Evolutionary conservation across 352 stramenopile genomes (phyloP), one percentile per base, ranked within the genome.

Genomic region (Hyaloperonospora arabidopsidis): DNA sequence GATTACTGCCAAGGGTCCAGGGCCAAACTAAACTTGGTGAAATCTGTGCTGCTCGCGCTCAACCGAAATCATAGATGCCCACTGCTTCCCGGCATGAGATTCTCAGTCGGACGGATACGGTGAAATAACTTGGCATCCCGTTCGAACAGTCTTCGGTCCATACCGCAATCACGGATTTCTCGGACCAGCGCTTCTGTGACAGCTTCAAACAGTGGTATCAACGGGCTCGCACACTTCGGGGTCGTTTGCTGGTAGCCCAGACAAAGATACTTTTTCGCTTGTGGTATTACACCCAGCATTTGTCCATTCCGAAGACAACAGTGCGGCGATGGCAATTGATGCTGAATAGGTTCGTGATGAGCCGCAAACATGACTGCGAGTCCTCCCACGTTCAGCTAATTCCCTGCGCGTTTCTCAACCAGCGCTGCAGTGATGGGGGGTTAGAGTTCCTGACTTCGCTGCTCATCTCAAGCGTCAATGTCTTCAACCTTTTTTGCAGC

Each of bases 191-290:
- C 1, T 14, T 58, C 3, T 28, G 41, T 13, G 8, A 14, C 8
- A 15, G 34, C 0, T 39, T 51, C 15, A 23, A 45, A 15, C 2
- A 45, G 4, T 58, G 43, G 43, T 23, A 57, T 5, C 40, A n/a
- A n/a, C 17, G 50, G 18, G 50, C 40, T 5, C 7, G 50, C 10
- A 50, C 50, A 28, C 25, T 57, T 38, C 18, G 36, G 2, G 50
- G 50, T 15, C 25, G 50, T 11, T 12, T 35, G 28, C n/a, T 57
- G 15, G 40, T 57, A 25, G 50, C 48, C 2, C 50, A 57, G 44
- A 38, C 50, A 2, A 17, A 38, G 38, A 35, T 56, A 32, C 17
- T 50, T 22, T 49, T 39, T 1, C 21, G 28, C 2, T 1, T 56
- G 1, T 56, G 40, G 40, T 32, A 57, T 23, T 43, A 45, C 17